Conservation (phyloP, 2,329 filamentous ascomycete genomes). For the Eutypa lata region DNA sequence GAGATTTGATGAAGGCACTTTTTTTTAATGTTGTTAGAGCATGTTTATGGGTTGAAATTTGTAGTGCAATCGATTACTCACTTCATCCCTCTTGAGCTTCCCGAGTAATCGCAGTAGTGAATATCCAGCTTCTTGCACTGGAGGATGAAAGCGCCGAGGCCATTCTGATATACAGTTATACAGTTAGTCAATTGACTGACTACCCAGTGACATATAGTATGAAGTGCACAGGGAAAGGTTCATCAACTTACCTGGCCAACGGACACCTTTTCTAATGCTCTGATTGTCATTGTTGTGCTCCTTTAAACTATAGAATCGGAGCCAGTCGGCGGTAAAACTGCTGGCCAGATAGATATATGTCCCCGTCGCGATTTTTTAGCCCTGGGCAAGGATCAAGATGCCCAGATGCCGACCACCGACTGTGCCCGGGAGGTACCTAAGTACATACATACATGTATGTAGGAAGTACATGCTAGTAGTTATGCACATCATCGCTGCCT, state of each 20-base stretch:
- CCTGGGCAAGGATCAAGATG: not conserved
- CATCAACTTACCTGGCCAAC: constrained; percentile 46
- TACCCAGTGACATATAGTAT: not conserved
- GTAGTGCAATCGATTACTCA: constrained; percentile 48
- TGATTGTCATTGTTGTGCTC: constrained; percentile 52
- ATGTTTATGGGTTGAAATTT: not conserved
- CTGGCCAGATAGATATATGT: not conserved
- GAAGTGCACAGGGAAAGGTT: not conserved
- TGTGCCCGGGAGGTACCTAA: not conserved
- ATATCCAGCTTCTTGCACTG: constrained; percentile 96
- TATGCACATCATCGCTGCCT: too few species aligned
- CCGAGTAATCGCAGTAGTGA: constrained; percentile 95
- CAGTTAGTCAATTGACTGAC: too few species aligned
- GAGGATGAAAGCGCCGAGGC: constrained; percentile 92
- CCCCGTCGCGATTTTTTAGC: constrained; percentile 15
- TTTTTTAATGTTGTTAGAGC: not conserved
- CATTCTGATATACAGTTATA: constrained; percentile 62
- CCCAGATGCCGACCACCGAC: not conserved
- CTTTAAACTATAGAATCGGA: constrained; percentile 15
- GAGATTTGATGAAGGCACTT: constrained; percentile 77
- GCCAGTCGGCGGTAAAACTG: not conserved
- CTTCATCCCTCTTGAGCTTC: constrained; percentile 95
- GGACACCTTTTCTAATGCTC: constrained; percentile 50
- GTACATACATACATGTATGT: not conserved
- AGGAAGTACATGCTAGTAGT: not conserved